Percentiles rank a stretch among this genome's conserved stretches.
Evolutionary conservation across 2,329 filamentous ascomycete genomes (phyloP).

Genomic region (Colletotrichum sp.): DNA sequence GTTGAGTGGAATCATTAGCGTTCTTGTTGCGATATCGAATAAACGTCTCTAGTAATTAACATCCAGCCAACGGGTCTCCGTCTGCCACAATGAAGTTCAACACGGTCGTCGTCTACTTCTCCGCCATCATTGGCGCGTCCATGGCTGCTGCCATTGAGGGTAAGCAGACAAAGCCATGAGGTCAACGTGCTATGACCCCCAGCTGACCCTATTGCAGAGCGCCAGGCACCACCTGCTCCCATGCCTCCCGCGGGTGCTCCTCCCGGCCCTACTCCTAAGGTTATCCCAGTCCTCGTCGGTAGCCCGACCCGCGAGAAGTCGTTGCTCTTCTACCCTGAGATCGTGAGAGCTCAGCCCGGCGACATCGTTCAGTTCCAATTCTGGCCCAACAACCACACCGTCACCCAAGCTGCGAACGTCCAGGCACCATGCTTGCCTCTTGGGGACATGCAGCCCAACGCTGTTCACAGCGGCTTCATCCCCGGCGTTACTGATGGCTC

Average conservation of each 20-base stretch:
- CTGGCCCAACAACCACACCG: conserved; percentile 46
- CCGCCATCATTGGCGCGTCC: not conserved
- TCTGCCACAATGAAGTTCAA: conserved; percentile 1
- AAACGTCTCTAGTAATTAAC: not conserved
- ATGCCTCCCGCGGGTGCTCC: not conserved
- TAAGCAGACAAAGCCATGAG: not conserved
- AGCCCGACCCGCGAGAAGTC: conserved; percentile 47
- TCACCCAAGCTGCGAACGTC: conserved; percentile 42
- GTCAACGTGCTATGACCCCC: not conserved
- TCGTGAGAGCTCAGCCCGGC: conserved; percentile 35
- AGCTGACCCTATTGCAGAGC: not conserved
- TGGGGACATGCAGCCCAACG: conserved; percentile 32
- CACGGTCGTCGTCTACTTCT: not conserved
- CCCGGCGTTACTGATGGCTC: conserved; percentile 38
- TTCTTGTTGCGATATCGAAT: not conserved
- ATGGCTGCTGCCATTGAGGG: conserved; percentile 1
- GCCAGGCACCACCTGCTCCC: not conserved
- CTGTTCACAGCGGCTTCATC: conserved; percentile 45
- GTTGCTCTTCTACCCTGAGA: conserved; percentile 49
- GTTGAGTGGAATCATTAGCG: accelerated
- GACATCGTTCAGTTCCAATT: conserved; percentile 49
- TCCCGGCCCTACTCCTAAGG: conserved; percentile 11
- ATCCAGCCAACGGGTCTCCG: not conserved
- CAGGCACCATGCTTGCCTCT: conserved; percentile 51
- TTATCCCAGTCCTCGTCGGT: conserved; percentile 61